Base-by-base conservation (phyloP, 805 yeast species). In the Nakazawaea populi region DNA sequence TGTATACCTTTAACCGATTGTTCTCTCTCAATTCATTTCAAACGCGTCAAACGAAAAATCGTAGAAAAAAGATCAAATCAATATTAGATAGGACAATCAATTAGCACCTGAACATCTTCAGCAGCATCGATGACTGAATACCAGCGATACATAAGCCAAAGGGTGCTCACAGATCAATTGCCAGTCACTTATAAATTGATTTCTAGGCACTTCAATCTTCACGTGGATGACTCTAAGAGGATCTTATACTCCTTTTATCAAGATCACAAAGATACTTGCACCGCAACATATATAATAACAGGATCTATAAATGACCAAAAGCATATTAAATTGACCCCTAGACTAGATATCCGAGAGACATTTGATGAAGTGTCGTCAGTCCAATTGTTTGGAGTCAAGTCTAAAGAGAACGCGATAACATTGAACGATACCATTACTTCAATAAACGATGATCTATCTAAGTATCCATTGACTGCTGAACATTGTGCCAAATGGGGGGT, bases 141-240 rank as follows among this genome's bases (percentile, higher is more conserved):
- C 27, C 46, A 36, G 14, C 27, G 47, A 18, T 50, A 11, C 24
- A 41, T 50, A 4, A 42, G 34, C n/a, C 24, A 45, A 6, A 41
- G 47, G 30, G 46, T 50, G 39, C 29, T 45, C 24, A 34, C 40
- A 6, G 52, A 50, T 11, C 6, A 42, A 6, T 40, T 24, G 10
- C 49, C 49, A 28, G 71, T 73, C 42, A 74, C 77, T 1, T 78
- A 73, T 55, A 71, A 70, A 45, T 60, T 70, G 6, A 63, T 76
- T 6, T 64, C 80, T 4, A 63, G 79, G 43, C 65, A 64, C 6
- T 56, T 74, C 47, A 60, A 61, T n/a, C 60, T 76, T 8, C 70
- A 72, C 44, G 68, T 65, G 2, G 44, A 58, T 27, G 66, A 65
- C 35, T 70, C 82, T 12, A 78, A 76, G 56, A 55, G 49, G 28